Evolutionary conservation across 1,284 basidiomycete species (phyloP).

Genomic region (Boletus mariae): DNA sequence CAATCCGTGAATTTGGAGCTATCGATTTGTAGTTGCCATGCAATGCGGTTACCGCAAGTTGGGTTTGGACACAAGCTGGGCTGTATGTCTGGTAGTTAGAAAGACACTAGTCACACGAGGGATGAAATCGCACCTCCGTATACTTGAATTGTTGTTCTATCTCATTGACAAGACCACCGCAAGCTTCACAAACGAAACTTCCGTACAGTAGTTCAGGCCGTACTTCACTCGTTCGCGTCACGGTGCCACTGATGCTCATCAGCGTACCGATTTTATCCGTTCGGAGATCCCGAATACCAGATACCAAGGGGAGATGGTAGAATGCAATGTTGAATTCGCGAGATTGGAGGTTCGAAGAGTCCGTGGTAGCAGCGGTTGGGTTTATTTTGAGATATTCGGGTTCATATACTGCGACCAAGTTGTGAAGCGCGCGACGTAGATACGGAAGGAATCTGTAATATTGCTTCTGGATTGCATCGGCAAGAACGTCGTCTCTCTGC

Average conservation of each 20-base stretch:
- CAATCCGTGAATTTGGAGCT: slow-evolving; percentile 97
- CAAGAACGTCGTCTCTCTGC: slow-evolving; percentile 86
- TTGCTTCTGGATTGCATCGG: slow-evolving; percentile 88
- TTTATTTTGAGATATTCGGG: slow-evolving; percentile 95
- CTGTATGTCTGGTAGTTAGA: slow-evolving; percentile 38
- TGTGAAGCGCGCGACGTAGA: slow-evolving; percentile 85
- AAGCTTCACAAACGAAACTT: slow-evolving; percentile 90
- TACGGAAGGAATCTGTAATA: slow-evolving; percentile 98
- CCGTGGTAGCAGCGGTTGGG: slow-evolving; percentile 69
- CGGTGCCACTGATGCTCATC: slow-evolving; percentile 93
- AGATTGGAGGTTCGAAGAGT: slow-evolving; percentile 83
- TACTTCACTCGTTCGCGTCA: slow-evolving; percentile 97
- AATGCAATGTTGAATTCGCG: slow-evolving; percentile 92
- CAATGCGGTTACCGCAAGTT: slow-evolving; percentile 85
- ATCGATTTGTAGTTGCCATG: slow-evolving; percentile 96
- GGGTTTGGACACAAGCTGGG: slow-evolving; percentile 92
- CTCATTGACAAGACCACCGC: slow-evolving; percentile 84
- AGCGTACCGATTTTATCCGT: slow-evolving; percentile 92
- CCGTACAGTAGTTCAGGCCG: slow-evolving; percentile 93
- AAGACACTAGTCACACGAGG: not conserved
- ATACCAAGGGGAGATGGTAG: slow-evolving; percentile 92
- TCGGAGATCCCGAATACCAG: slow-evolving; percentile 91
- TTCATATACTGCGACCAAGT: slow-evolving; percentile 83
- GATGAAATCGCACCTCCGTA: slow-evolving; percentile 77
- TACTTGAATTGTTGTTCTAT: slow-evolving; percentile 99